phyloP scores from a whole-genome alignment of 495 filamentous ascomycete genomes.

The Sphaerosporella brunnea region DNA sequence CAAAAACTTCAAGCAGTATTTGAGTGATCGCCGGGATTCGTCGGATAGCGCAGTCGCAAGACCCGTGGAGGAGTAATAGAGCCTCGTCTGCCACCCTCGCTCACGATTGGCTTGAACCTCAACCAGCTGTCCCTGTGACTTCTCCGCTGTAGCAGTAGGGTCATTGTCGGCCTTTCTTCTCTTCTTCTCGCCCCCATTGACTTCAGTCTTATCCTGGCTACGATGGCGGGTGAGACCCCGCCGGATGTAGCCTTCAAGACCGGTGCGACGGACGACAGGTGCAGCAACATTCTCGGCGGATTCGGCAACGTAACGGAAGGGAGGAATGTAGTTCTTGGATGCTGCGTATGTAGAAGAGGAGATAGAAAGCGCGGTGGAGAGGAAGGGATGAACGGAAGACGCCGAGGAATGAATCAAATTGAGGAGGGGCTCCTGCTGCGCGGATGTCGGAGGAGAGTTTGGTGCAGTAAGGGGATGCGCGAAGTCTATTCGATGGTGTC shows the following conservation, averaged over 20 bases:
- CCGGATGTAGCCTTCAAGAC: constrained; percentile 62
- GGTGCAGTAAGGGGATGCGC: constrained; percentile 11
- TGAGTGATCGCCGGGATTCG: constrained; percentile 56
- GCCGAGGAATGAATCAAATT: constrained; percentile 29
- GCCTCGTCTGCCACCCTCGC: constrained; percentile 48
- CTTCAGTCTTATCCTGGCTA: constrained; percentile 39
- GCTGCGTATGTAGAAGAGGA: constrained; percentile 64
- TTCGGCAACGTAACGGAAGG: constrained; percentile 66
- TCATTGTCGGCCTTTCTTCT: constrained; percentile 25
- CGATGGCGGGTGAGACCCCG: constrained; percentile 36
- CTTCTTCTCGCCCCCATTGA: constrained; percentile 36
- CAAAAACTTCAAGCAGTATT: constrained; percentile 61
- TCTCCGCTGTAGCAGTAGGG: constrained; percentile 39
- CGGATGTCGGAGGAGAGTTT: constrained; percentile 26
- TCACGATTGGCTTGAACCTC: constrained; percentile 1
- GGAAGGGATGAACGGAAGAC: constrained; percentile 31
- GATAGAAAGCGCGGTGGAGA: constrained; percentile 62
- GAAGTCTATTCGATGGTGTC: constrained; percentile 13
- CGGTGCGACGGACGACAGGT: constrained; percentile 65
- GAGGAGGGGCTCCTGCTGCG: constrained; percentile 37
- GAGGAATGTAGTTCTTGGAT: constrained; percentile 72
- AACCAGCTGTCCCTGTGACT: constrained; percentile 18
- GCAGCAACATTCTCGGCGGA: constrained; percentile 72
- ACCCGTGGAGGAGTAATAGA: constrained; percentile 69
- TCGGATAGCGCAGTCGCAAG: constrained; percentile 76